Base-by-base conservation (phyloP, 192 early-diverging fungal species). In the Coemansia furcata region DNA sequence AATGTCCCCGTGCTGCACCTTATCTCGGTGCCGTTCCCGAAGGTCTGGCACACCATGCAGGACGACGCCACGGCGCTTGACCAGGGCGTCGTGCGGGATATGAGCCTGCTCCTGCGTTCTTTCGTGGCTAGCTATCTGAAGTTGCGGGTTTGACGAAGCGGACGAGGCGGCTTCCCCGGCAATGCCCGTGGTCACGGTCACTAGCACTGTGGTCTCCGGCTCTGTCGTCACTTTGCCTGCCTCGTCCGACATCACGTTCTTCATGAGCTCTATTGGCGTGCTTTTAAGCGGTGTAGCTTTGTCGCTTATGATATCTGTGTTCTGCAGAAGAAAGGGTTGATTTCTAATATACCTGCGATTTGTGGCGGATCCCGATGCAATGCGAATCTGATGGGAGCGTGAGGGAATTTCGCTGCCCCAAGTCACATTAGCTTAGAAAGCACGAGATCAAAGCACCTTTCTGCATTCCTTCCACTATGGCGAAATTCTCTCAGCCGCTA, bases 1-100 rank as follows among this genome's bases (percentile, higher is more conserved):
- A 89, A 94, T 10, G 90, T 97, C 0, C 91, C 93, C 3, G 86
- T 95, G 47, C 82, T 96, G 19, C 97, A 98, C 71, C 62, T 94
- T 32, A 98, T 98, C 59, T 86, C 95, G 6, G 64, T 71, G 19
- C 92, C 91, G 15, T 98, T 98, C 76, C 95, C 97, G 15, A 50
- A 49, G 21, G 91, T 90, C 1, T 98, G 97, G 97, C 97, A 98
- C 67, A 94, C 69, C 0, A 44, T 84, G 2, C 40, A 80, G 63
- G 97, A 98, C 74, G 86, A 94, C 67, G 90, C 86, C 12, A 74
- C 84, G 21, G 89, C 87, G 9, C 76, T 97, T 5, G 85, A 89
- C 57, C 67, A 77, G 6, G 76, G 79, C 14, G 84, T 85, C 5
- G 86, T 94, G 6, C 74, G 85, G n/a, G 94, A 95, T 66, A 86